These are phyloP conservation scores for Aspergillus ibericus DNA, from an alignment of 2,329 filamentous ascomycete species.

Conservation along the genomic window DNA sequence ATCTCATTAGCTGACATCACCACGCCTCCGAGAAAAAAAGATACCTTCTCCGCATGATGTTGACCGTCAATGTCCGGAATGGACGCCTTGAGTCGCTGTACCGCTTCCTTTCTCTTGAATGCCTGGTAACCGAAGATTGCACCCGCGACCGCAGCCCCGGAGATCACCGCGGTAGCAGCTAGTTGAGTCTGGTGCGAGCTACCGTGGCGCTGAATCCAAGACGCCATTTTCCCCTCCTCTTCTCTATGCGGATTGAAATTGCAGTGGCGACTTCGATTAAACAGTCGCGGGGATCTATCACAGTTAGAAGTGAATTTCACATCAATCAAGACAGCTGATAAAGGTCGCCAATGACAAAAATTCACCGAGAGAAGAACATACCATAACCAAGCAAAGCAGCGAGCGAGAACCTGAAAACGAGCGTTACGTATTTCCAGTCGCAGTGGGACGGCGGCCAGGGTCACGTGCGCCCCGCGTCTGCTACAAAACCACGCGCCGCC, in stretches of 20 bases:
- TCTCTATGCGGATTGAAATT: constrained; percentile 8
- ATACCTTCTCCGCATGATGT: constrained; percentile 53
- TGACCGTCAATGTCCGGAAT: constrained; percentile 57
- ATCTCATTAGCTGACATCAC: constrained; percentile 37
- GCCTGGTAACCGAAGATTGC: constrained; percentile 60
- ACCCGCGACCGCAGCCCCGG: constrained; percentile 46
- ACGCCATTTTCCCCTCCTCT: constrained; percentile 36
- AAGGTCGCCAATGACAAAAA: no score
- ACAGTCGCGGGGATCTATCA: background rate
- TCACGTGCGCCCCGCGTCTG: background rate
- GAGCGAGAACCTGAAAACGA: background rate
- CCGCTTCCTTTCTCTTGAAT: constrained; percentile 54
- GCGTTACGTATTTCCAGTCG: background rate
- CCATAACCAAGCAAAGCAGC: background rate
- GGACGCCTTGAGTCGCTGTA: constrained; percentile 60
- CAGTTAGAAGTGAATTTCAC: background rate
- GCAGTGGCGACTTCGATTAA: background rate
- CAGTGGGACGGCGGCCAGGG: background rate
- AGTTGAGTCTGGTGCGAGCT: constrained; percentile 45
- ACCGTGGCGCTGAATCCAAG: constrained; percentile 46
- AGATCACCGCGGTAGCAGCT: constrained; percentile 44
- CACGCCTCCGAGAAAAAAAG: background rate
- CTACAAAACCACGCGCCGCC: background rate
- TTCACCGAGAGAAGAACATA: background rate
- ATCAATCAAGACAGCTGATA: no score